Percentiles rank a stretch among this genome's conserved stretches.
Evolutionary conservation across 352 stramenopile genomes (phyloP).

Genomic region (Thraustochytrium striatum): DNA sequence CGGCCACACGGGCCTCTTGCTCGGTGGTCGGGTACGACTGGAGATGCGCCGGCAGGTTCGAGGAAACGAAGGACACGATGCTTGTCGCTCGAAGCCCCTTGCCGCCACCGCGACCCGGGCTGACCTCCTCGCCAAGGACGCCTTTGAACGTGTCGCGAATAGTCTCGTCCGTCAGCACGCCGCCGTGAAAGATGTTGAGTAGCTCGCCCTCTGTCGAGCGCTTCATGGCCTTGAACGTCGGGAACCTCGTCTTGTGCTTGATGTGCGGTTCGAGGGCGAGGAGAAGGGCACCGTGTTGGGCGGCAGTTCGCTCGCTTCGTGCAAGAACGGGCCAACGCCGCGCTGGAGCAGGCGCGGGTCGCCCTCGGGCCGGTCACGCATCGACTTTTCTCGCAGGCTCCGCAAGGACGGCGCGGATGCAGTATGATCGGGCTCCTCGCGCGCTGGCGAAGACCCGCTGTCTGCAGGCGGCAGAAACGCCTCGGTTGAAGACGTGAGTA

Average conservation of each 20-base stretch:
- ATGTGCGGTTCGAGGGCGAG: constrained; percentile 27
- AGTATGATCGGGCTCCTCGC: too few relatives aligned
- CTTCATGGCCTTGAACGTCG: constrained; percentile 21
- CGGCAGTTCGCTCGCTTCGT: neutral
- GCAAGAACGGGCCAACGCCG: neutral
- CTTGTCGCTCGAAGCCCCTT: too few relatives aligned
- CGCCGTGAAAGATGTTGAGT: neutral
- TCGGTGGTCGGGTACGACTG: constrained; percentile 31
- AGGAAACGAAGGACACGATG: neutral
- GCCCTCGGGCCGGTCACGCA: neutral
- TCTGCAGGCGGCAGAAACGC: too few relatives aligned
- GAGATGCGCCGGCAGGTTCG: constrained; percentile 20
- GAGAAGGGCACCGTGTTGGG: constrained; percentile 30
- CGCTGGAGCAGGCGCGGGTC: neutral
- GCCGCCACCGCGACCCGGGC: too few relatives aligned
- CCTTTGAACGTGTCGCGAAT: neutral
- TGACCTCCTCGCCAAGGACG: neutral
- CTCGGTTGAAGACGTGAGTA: too few relatives aligned
- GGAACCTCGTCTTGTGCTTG: constrained; percentile 2
- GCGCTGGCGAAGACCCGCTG: too few relatives aligned
- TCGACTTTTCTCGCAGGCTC: too few relatives aligned
- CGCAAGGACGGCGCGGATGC: too few relatives aligned
- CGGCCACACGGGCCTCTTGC: constrained; percentile 34
- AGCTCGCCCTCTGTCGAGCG: neutral
- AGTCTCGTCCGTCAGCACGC: neutral